Base-by-base conservation (phyloP, 129 eudicot species). In the Artemisia annua region DNA sequence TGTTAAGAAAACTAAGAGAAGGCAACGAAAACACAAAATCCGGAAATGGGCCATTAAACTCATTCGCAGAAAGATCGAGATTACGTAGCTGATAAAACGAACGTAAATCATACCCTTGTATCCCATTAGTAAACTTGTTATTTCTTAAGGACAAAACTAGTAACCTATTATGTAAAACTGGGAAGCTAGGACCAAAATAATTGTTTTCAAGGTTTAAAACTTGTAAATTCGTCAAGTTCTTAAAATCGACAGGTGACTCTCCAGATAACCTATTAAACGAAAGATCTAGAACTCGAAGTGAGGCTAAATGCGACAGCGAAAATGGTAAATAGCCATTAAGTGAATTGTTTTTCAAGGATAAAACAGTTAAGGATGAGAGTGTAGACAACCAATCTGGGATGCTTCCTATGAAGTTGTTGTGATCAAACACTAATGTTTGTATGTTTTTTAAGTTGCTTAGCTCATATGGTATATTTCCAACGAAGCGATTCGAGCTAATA, bases 261-360 rank as follows among this genome's bases (percentile, higher is more conserved):
- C 92, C 96, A 10, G 84, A 55, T 49, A 91, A 79, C 15, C 74
- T 66, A 22, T 91, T 91, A 1, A 5, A 44, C 7, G 97, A 82
- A 43, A 91, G 75, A 71, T 75, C 83, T 11, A 91, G 83, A 46
- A 82, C 70, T 48, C 88, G 86, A 32, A 91, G 85, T 48, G 70
- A 74, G 22, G 10, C 11, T 70, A 84, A 56, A 10, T 63, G 67
- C 7, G 92, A 66, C 0, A 91, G 20, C 17, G 87, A 82, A 74
- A 44, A 69, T n/a, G 97, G 97, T 55, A 91, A 28, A 0, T 59
- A 48, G 50, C 97, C 96, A 48, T 53, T 52, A 11, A 91, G 77
- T 3, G 91, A 88, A 62, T 91, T 91, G 81, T 91, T 88, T 77
- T 71, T 88, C 1, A 86, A 74, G 79, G 92, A 88, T 79, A 88